Conservation (phyloP, 768 basidiomycete species). For the Suillus spraguei region DNA sequence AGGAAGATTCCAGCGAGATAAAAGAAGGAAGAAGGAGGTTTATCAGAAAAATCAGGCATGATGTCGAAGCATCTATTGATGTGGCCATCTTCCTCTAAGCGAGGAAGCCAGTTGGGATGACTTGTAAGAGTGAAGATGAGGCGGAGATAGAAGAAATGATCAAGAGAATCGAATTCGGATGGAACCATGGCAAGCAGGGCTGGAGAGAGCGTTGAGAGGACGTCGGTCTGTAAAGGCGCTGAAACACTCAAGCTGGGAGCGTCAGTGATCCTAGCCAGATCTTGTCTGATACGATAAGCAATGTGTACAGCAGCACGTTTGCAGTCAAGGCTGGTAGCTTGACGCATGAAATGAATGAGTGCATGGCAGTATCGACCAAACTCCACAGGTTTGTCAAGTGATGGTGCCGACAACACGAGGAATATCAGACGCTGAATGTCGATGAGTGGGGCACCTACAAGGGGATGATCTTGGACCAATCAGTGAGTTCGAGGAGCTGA, state of each 20-base stretch:
- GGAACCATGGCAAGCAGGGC: not conserved
- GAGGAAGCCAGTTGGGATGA: not conserved
- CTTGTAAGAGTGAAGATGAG: not conserved
- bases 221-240: not conserved
- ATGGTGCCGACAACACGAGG: not conserved
- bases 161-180: not conserved
- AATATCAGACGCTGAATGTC: not conserved
- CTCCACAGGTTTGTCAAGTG: not conserved
- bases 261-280: not conserved
- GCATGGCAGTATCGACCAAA: not conserved
- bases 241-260: not conserved
- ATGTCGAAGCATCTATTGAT: not conserved
- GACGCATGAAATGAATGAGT: too few species aligned
- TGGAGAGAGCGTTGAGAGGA: not conserved
- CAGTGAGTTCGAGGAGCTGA: not conserved
- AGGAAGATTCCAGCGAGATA: not conserved
- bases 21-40: not conserved
- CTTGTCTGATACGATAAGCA: not conserved
- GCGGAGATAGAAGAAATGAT: not conserved
- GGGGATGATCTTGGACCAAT: not conserved
- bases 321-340: too few species aligned
- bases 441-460: not conserved
- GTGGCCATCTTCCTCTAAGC: too few species aligned
- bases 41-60: not conserved
- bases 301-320: not conserved